phyloP scores from a whole-genome alignment of 2,329 filamentous ascomycete genomes.

The Clonostachys byssicola region DNA sequence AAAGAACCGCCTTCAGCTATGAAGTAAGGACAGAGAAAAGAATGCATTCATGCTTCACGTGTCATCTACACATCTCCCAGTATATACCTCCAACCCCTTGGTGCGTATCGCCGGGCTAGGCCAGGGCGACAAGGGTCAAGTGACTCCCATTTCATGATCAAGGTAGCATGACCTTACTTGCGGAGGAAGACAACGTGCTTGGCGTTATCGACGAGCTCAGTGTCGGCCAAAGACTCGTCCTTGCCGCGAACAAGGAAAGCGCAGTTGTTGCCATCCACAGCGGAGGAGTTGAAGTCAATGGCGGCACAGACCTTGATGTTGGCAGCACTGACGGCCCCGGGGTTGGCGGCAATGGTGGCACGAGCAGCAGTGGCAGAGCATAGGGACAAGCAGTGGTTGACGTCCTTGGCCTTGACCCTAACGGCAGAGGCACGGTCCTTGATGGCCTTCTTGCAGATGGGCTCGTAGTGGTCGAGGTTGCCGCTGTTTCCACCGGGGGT shows the following conservation, averaged over 20 bases:
- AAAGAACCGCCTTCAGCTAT: too few relatives aligned
- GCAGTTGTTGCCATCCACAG: conserved; percentile 12
- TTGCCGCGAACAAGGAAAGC: conserved; percentile 12
- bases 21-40: too few relatives aligned
- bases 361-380: conserved; percentile 12
- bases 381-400: conserved; percentile 14
- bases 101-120: too few relatives aligned
- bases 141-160: too few relatives aligned
- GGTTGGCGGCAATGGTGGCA: conserved; percentile 8
- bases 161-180: conserved; percentile 6
- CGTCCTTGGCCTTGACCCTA: conserved; percentile 9
- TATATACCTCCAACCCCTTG: too few relatives aligned
- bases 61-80: too few relatives aligned
- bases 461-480: conserved; percentile 13
- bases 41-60: too few relatives aligned
- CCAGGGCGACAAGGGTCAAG: too few relatives aligned
- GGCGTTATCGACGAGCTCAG: conserved; percentile 11
- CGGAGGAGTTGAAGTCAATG: conserved; percentile 11
- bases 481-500: not conserved
- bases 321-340: conserved; percentile 6
- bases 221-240: conserved; percentile 11
- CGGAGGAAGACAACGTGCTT: conserved; percentile 12
- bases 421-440: conserved; percentile 7
- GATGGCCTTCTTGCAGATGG: conserved; percentile 15
- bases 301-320: conserved; percentile 12